Evolutionary conservation across 2,329 filamentous ascomycete genomes (phyloP).

Genomic region (Coniochaeta hoffmannii): DNA sequence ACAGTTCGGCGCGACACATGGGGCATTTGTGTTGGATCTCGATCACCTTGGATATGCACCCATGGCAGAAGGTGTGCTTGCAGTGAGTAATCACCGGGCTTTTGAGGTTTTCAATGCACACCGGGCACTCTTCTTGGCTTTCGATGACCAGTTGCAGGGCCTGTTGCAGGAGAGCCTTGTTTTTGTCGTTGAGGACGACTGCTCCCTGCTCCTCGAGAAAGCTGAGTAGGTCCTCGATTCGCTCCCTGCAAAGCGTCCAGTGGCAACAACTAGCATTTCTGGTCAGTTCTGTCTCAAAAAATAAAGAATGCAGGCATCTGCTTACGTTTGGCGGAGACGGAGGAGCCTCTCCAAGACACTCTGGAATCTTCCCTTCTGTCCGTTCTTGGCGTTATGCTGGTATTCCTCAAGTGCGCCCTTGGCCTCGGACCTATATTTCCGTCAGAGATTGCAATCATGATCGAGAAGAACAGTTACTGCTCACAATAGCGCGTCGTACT

Average conservation of each 20-base stretch:
- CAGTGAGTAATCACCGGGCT: slow-evolving; percentile 78
- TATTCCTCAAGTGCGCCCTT: slow-evolving; percentile 61
- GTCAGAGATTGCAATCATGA: not conserved
- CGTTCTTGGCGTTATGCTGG: slow-evolving; percentile 31
- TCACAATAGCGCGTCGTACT: slow-evolving; percentile 66
- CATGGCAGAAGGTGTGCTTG: slow-evolving; percentile 69
- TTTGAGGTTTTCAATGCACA: slow-evolving; percentile 69
- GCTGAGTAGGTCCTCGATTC: slow-evolving; percentile 64
- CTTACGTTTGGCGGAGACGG: slow-evolving; percentile 65
- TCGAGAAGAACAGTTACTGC: slow-evolving; percentile 20
- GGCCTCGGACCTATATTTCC: slow-evolving; percentile 53
- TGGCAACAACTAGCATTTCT: slow-evolving; percentile 64
- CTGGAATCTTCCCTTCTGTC: slow-evolving; percentile 54
- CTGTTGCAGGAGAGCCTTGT: slow-evolving; percentile 63
- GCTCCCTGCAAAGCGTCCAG: slow-evolving; percentile 72
- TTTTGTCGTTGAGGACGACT: slow-evolving; percentile 65
- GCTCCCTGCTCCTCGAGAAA: slow-evolving; percentile 60
- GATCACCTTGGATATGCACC: slow-evolving; percentile 69
- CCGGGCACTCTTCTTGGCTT: slow-evolving; percentile 72
- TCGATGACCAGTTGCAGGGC: slow-evolving; percentile 72
- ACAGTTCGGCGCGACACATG: slow-evolving; percentile 68
- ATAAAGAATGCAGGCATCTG: slow-evolving; percentile 18
- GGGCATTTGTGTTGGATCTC: slow-evolving; percentile 74
- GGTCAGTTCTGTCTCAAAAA: slow-evolving; percentile 12
- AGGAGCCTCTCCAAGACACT: slow-evolving; percentile 75